Evolutionary conservation across 495 filamentous ascomycete species (phyloP).

Genomic region (Melanomma pulvis-pyrius): DNA sequence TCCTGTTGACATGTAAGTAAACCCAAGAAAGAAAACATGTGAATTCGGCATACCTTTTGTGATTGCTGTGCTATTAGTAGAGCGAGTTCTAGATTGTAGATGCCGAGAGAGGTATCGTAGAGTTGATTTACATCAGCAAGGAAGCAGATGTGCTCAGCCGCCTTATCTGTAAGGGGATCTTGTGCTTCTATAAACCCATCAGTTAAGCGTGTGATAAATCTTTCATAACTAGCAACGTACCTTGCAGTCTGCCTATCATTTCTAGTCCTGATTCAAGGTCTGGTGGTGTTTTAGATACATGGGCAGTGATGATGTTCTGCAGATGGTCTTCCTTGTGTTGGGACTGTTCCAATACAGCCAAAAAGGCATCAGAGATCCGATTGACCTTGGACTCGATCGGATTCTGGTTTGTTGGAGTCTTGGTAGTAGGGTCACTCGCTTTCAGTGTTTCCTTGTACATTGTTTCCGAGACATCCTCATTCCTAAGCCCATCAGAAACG

Average conservation of each 20-base stretch:
- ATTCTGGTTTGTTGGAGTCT: neutral
- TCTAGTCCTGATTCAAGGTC: conserved; percentile 82
- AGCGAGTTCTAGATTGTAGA: conserved; percentile 89
- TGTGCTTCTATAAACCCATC: conserved; percentile 54
- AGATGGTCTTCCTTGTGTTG: conserved; percentile 67
- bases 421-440: conserved; percentile 14
- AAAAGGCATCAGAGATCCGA: conserved; percentile 82
- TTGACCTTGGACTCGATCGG: conserved; percentile 69
- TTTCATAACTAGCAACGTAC: conserved; percentile 39
- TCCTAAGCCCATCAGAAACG: conserved; percentile 51
- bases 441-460: conserved; percentile 83
- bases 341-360: conserved; percentile 59
- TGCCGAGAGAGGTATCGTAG: conserved; percentile 86
- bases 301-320: conserved; percentile 90
- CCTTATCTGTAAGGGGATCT: conserved; percentile 72
- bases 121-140: conserved; percentile 88
- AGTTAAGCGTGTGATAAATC: neutral
- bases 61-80: conserved; percentile 92
- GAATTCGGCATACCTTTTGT: conserved; percentile 62
- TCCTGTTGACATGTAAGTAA: conserved; percentile 52
- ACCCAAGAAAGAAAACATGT: neutral
- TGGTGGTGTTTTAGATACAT: conserved; percentile 89
- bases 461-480: conserved; percentile 91
- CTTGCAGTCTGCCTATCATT: conserved; percentile 75
- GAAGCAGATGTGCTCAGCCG: conserved; percentile 96